Percentiles rank a stretch among this genome's conserved stretches.
Evolutionary conservation across 352 stramenopile species (phyloP).

Genomic region (Phytophthora hybrid): DNA sequence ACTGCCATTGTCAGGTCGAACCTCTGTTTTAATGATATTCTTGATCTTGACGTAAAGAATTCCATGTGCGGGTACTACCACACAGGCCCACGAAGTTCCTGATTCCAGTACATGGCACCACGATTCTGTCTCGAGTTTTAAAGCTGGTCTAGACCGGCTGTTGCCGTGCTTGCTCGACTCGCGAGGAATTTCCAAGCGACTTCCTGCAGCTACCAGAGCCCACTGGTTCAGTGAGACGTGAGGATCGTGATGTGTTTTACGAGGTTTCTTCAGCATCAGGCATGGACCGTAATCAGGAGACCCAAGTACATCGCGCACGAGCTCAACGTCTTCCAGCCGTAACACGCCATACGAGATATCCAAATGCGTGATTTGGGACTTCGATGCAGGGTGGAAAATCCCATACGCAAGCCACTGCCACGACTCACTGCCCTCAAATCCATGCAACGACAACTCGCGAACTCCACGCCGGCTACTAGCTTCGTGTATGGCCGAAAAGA

Average conservation of each 20-base stretch:
- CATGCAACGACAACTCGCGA: conserved; percentile 43
- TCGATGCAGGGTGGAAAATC: conserved; percentile 35
- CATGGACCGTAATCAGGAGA: conserved; percentile 6
- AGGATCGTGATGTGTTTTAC: not conserved
- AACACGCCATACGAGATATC: conserved; percentile 57
- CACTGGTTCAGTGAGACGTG: not conserved
- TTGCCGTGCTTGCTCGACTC: not conserved
- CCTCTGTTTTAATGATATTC: conserved; percentile 15
- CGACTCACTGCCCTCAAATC: conserved; percentile 35
- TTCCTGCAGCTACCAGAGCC: conserved; percentile 22
- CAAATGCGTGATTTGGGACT: conserved; percentile 27
- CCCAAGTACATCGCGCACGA: conserved; percentile 23
- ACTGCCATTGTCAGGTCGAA: not conserved
- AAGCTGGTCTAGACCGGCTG: not conserved
- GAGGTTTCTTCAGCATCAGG: conserved; percentile 14
- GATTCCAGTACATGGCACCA: conserved; percentile 36
- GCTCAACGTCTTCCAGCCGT: conserved; percentile 35
- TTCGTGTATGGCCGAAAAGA: conserved; percentile 51
- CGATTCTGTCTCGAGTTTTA: conserved; percentile 18
- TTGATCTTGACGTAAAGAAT: conserved; percentile 41
- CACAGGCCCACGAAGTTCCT: conserved; percentile 24
- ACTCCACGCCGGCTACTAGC: conserved; percentile 12
- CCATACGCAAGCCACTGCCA: conserved; percentile 57
- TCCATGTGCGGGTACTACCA: conserved; percentile 51
- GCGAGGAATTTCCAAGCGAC: conserved; percentile 27